Conservation (phyloP, 306 rosid species). For the Trichosanthes cucumerina region DNA sequence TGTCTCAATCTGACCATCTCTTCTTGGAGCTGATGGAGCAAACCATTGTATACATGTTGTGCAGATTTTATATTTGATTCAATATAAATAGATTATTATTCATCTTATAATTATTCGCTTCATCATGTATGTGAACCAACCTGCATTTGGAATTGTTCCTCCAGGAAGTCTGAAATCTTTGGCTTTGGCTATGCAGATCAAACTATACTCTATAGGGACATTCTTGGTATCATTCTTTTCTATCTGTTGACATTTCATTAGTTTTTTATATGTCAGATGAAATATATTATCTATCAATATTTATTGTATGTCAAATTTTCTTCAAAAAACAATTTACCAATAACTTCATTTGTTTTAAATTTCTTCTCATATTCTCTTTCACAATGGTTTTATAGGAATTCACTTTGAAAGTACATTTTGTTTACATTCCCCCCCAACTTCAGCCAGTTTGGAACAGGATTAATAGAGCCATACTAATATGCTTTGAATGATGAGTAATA, state of each 20-base stretch:
- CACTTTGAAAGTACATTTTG: background rate
- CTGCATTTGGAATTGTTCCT: slow-evolving; percentile 6
- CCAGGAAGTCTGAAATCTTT: background rate
- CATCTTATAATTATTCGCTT: background rate
- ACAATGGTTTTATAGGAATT: background rate
- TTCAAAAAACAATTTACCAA: background rate
- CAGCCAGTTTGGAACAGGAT: background rate
- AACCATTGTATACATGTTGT: slow-evolving; percentile 42
- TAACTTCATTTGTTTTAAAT: background rate
- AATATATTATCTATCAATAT: too few species aligned
- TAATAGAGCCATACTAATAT: background rate
- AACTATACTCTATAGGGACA: background rate
- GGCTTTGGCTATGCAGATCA: background rate
- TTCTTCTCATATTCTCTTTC: too few species aligned
- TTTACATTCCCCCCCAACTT: background rate
- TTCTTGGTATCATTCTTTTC: background rate
- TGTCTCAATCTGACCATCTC: background rate
- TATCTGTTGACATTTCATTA: background rate
- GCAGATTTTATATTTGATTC: slow-evolving; percentile 27
- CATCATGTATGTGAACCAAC: slow-evolving; percentile 4
- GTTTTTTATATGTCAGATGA: too few species aligned
- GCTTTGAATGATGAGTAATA: background rate
- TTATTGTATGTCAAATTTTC: background rate
- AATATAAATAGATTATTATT: background rate
- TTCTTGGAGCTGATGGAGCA: slow-evolving; percentile 4